phyloP scores from a whole-genome alignment of 176 grass and related monocot genomes.

The Rhynchospora breviuscula region DNA sequence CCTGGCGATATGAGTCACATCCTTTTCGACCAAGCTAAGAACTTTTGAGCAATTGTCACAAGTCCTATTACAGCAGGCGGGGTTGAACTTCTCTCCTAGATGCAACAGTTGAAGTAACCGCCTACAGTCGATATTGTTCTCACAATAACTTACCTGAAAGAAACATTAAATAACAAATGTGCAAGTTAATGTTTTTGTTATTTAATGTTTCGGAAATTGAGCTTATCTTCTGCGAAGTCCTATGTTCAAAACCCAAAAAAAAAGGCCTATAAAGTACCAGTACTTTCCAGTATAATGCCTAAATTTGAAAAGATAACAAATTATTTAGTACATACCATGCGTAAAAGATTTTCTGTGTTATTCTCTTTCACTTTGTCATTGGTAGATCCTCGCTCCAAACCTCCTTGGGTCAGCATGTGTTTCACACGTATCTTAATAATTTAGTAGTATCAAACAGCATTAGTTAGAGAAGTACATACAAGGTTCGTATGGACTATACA shows the following conservation, averaged over 20 bases:
- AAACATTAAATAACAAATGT: neutral
- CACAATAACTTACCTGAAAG: slow-evolving; percentile 83
- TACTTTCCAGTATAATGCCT: neutral
- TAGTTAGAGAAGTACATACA: slow-evolving; percentile 21
- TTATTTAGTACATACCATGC: slow-evolving; percentile 54
- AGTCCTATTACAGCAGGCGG: slow-evolving; percentile 49
- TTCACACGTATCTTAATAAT: slow-evolving; percentile 60
- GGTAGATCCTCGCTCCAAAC: slow-evolving; percentile 45
- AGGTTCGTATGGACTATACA: slow-evolving; percentile 11
- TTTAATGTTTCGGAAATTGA: neutral
- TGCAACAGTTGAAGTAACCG: slow-evolving; percentile 80
- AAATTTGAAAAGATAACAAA: neutral
- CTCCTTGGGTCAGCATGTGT: slow-evolving; percentile 89
- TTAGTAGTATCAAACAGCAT: slow-evolving; percentile 23
- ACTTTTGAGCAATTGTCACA: slow-evolving; percentile 94
- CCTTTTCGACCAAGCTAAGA: slow-evolving; percentile 63
- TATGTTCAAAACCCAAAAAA: slow-evolving; percentile 8
- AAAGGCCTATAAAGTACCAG: slow-evolving; percentile 3
- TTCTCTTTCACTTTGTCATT: slow-evolving; percentile 46
- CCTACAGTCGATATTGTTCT: slow-evolving; percentile 89
- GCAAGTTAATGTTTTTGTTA: neutral
- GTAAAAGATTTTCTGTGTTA: slow-evolving; percentile 81
- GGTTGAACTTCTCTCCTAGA: slow-evolving; percentile 85
- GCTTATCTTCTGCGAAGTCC: neutral
- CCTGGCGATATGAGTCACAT: slow-evolving; percentile 65